Evolutionary conservation across 202 grass and related monocot species (phyloP).

Genomic region (Panicum hallii): DNA sequence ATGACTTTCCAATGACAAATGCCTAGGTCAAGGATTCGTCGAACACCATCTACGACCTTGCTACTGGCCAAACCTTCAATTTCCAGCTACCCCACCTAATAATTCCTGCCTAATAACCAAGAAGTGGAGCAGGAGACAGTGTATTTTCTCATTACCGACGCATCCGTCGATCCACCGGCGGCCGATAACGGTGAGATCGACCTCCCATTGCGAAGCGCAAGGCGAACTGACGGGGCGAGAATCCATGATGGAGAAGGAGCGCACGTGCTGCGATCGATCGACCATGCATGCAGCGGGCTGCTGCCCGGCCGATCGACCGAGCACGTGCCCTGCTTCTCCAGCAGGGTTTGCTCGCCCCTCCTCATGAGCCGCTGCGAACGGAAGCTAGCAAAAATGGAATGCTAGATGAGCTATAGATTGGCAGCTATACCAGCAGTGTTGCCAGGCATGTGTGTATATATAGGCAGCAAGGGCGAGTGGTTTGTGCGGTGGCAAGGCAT

Average conservation of each 20-base stretch:
- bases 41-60: background rate
- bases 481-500: slow-evolving; percentile 23
- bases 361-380: background rate
- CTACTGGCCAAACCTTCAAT: background rate
- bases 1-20: slow-evolving; percentile 3
- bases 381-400: background rate
- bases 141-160: slow-evolving; percentile 11
- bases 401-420: background rate
- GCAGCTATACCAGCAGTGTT: background rate
- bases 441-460: slow-evolving; percentile 19
- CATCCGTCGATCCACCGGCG: background rate
- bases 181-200: background rate
- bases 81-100: background rate
- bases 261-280: slow-evolving; percentile 52
- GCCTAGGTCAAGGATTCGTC: slow-evolving; percentile 11
- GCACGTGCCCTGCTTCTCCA: slow-evolving; percentile 82
- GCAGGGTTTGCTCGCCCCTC: slow-evolving; percentile 60
- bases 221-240: slow-evolving; percentile 45
- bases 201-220: background rate
- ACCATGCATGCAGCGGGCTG: background rate
- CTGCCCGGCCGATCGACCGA: background rate
- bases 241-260: slow-evolving; percentile 66
- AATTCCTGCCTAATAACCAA: slow-evolving; percentile 19
- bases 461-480: slow-evolving; percentile 12
- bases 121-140: background rate